phyloP scores from a whole-genome alignment of 306 rosid genomes.

The Cicer judaicum region DNA sequence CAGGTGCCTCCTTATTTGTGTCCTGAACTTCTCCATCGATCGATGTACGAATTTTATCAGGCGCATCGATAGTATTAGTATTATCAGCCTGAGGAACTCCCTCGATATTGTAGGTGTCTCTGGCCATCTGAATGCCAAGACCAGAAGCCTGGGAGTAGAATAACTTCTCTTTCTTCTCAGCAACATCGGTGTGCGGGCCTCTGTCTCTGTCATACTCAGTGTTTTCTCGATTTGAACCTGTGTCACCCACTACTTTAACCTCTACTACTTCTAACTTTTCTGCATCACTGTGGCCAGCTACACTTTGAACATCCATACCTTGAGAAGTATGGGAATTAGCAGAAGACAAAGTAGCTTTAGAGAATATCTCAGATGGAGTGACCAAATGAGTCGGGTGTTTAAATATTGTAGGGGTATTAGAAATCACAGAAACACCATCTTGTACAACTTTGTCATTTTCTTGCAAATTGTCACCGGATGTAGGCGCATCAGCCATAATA shows the following conservation, averaged over 20 bases:
- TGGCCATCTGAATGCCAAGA: conserved; percentile 68
- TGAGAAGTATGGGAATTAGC: conserved; percentile 55
- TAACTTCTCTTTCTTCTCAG: conserved; percentile 63
- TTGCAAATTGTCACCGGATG: conserved; percentile 47
- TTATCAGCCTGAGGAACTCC: conserved; percentile 48
- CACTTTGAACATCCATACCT: conserved; percentile 58
- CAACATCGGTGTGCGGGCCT: conserved; percentile 43
- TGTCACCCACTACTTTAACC: conserved; percentile 63
- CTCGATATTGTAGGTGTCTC: conserved; percentile 57
- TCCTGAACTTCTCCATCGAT: conserved; percentile 54
- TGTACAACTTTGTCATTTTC: conserved; percentile 52
- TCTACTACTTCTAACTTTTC: conserved; percentile 57
- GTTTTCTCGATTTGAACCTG: conserved; percentile 46
- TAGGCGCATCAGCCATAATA: conserved; percentile 45
- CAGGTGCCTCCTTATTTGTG: conserved; percentile 50
- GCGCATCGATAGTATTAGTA: conserved; percentile 40
- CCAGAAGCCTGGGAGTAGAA: conserved; percentile 76
- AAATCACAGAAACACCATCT: conserved; percentile 50
- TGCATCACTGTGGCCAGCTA: conserved; percentile 49
- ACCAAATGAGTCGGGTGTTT: conserved; percentile 72
- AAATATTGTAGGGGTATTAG: conserved; percentile 54
- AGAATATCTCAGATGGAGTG: conserved; percentile 71
- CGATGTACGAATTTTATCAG: conserved; percentile 42
- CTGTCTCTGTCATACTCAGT: conserved; percentile 47
- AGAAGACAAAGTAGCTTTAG: conserved; percentile 58